Evolutionary conservation across 139 green algal species (phyloP).

Genomic region (Auxenochlorella pyrenoidosa): DNA sequence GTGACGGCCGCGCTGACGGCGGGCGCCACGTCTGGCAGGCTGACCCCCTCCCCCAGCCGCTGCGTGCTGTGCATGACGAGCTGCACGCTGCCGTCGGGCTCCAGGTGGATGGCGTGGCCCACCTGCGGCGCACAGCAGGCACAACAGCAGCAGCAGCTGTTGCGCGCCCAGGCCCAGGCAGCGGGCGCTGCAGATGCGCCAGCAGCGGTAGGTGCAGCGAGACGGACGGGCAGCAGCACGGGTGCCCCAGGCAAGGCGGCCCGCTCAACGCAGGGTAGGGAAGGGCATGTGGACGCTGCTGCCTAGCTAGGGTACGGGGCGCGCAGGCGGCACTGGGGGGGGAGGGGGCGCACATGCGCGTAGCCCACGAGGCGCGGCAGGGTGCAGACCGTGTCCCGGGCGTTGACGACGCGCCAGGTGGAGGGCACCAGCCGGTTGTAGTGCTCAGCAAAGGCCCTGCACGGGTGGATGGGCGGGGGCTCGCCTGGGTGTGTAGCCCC

Average conservation of each 20-base stretch:
- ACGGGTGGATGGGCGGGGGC: too few relatives aligned
- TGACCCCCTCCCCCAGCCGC: slow-evolving; percentile 18
- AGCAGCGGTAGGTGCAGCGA: not conserved
- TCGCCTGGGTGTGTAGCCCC: too few relatives aligned
- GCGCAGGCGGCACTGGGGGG: too few relatives aligned
- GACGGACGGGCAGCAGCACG: too few relatives aligned
- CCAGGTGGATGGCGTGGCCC: slow-evolving; percentile 49
- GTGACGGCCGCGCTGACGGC: not conserved
- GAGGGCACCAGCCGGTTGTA: slow-evolving; percentile 69
- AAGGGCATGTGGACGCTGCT: not conserved
- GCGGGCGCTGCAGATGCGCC: too few relatives aligned
- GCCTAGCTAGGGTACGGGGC: not conserved
- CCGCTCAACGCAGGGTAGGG: too few relatives aligned
- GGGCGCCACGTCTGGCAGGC: slow-evolving; percentile 10
- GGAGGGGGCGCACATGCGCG: not conserved
- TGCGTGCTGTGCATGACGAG: slow-evolving; percentile 22
- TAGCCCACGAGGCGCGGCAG: slow-evolving; percentile 65
- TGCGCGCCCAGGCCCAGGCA: too few relatives aligned
- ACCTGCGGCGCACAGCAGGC: slow-evolving; percentile 55
- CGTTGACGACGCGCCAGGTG: slow-evolving; percentile 80
- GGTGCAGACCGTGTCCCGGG: slow-evolving; percentile 67
- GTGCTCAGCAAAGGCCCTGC: slow-evolving; percentile 61
- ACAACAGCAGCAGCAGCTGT: not conserved
- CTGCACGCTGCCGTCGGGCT: slow-evolving; percentile 22
- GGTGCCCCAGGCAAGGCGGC: too few relatives aligned